Evolutionary conservation across 257 asterid species (phyloP), one percentile per base, ranked within the genome.

Genomic region (Capsicum rhomboideum): DNA sequence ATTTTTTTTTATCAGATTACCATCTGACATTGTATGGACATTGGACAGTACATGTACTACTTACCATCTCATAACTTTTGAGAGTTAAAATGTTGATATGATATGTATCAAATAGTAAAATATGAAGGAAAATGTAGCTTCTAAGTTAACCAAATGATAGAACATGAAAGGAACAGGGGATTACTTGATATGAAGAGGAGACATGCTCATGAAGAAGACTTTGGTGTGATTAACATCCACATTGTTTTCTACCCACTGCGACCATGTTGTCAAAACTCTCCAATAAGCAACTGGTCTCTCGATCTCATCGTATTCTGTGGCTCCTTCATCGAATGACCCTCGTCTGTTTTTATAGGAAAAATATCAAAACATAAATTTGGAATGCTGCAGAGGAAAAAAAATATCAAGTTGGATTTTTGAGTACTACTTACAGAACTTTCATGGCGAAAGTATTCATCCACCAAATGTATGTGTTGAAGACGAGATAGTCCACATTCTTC

Each of bases 171-270:
- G 81, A 78, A 28, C 29, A 28, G 49, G 29, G 67, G 50, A 40
- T 83, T 94, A 94, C 98, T 91, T 93, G 92, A 94, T 91, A 83
- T 95, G 98, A 78, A 95, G 98, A 82, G 98, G 98, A n/a, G 98
- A 95, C 98, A 82, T 95, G 98, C 98, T 95, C 95, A 92, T 90
- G 89, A 95, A 95, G 89, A 92, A 95, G 20, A 93, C 93, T 85
- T 87, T 87, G 13, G 96, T 95, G 0, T 85, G 89, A 85, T 91
- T 91, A 14, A 91, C 90, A 85, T 95, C 84, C 12, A 95, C 82
- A 52, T 93, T 91, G 49, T 83, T 75, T 17, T 93, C 91, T 7
- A 92, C 93, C 98, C 98, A 95, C 10, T 87, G 83, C 4, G 96
- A 85, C 98, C 98, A 95, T 28, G 98, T 95, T 61, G 83, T 88